Evolutionary conservation across 2,329 filamentous ascomycete genomes (phyloP).

Genomic region (Aspergillus caelatus): DNA sequence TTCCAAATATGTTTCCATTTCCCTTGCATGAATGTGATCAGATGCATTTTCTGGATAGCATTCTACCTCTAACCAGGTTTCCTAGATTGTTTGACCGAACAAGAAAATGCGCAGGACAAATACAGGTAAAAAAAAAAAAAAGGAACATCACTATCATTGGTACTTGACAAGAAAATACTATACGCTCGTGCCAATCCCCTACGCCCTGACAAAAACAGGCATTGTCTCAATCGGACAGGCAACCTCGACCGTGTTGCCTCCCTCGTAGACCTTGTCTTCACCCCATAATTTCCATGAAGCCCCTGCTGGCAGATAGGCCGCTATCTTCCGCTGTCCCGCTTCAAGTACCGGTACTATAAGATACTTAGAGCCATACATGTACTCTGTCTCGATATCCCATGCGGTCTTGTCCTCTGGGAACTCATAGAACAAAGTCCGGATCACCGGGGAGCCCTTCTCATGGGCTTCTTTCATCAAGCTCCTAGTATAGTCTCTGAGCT

Average conservation of each 20-base stretch:
- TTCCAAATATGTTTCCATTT: neutral
- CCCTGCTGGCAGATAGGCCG: slow-evolving; percentile 58
- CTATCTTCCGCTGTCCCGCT: slow-evolving; percentile 48
- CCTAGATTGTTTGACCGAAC: neutral
- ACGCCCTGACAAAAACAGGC: slow-evolving; percentile 47
- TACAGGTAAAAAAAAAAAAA: neutral
- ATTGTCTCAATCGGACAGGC: slow-evolving; percentile 51
- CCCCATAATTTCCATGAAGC: slow-evolving; percentile 49
- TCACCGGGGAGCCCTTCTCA: slow-evolving; percentile 62
- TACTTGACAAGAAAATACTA: neutral
- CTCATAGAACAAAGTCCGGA: slow-evolving; percentile 65
- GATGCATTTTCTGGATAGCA: neutral
- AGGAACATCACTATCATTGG: too few species aligned
- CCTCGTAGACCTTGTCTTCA: slow-evolving; percentile 36
- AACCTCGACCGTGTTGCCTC: slow-evolving; percentile 45
- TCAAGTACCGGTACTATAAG: slow-evolving; percentile 60
- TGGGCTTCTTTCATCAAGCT: slow-evolving; percentile 63
- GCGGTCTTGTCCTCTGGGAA: slow-evolving; percentile 58
- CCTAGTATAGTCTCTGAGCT: slow-evolving; percentile 61
- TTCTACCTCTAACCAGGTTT: neutral
- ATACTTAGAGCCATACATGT: slow-evolving; percentile 66
- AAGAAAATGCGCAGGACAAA: neutral
- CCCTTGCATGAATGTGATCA: neutral
- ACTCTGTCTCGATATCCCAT: slow-evolving; percentile 64
- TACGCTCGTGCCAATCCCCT: neutral